Conservation (phyloP, 805 yeast species). For the Clavispora phyllophila region DNA sequence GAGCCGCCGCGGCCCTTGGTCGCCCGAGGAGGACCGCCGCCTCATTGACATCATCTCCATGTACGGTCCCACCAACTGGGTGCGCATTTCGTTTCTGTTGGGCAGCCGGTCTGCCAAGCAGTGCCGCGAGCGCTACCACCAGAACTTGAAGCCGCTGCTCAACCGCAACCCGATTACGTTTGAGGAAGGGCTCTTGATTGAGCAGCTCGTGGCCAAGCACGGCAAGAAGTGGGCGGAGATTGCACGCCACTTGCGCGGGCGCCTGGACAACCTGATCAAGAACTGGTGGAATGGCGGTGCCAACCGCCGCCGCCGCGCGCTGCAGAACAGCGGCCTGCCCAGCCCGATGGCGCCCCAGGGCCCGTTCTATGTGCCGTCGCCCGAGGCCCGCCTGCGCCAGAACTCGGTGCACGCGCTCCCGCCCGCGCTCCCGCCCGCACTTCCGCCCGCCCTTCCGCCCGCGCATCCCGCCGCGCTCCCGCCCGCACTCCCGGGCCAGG, state of each 20-base stretch:
- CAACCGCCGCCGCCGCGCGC: conserved; percentile 63
- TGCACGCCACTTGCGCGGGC: conserved; percentile 78
- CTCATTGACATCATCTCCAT: conserved; percentile 62
- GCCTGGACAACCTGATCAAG: conserved; percentile 87
- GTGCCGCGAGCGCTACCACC: conserved; percentile 88
- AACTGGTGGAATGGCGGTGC: conserved; percentile 98
- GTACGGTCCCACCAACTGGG: conserved; percentile 87
- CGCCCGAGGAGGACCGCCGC: conserved; percentile 74
- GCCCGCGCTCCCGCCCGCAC: background rate
- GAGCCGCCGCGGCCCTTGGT: conserved; percentile 79
- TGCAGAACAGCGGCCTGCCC: conserved; percentile 5
- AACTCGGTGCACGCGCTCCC: background rate
- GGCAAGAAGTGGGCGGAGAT: conserved; percentile 95
- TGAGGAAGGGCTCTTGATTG: conserved; percentile 80
- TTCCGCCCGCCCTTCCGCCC: background rate
- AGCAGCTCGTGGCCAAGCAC: conserved; percentile 67
- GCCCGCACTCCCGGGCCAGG: conserved; percentile 1
- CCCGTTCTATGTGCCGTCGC: background rate
- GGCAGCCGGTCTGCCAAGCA: conserved; percentile 85
- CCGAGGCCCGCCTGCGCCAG: conserved; percentile 2
- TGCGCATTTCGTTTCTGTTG: conserved; percentile 67
- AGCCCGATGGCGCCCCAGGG: background rate
- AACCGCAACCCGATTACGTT: conserved; percentile 78
- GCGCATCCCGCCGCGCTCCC: background rate
- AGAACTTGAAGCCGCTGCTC: conserved; percentile 79